Evolutionary conservation across 2,329 filamentous ascomycete species (phyloP).

Genomic region (Aureobasidium sp.): DNA sequence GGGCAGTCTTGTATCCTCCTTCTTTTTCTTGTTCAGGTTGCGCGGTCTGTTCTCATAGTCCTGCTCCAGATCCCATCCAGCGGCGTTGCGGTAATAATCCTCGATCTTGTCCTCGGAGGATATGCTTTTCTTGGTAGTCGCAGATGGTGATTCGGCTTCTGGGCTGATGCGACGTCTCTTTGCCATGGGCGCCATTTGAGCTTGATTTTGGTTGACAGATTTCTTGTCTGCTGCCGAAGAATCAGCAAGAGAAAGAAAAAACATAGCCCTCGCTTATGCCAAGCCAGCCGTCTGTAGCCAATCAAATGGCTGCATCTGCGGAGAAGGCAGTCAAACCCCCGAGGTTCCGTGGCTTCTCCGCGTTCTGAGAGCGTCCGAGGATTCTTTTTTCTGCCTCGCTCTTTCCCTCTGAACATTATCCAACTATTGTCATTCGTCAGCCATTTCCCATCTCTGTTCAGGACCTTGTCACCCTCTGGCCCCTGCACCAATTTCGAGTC

Average conservation of each 20-base stretch:
- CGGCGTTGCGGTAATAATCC: constrained; percentile 50
- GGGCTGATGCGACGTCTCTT: constrained; percentile 49
- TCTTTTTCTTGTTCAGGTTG: constrained; percentile 66
- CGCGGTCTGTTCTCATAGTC: constrained; percentile 77
- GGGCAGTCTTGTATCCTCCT: constrained; percentile 69
- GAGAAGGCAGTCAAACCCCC: constrained; percentile 6
- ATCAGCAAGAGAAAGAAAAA: constrained; percentile 8
- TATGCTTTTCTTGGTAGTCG: constrained; percentile 23
- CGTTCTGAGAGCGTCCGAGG: not conserved
- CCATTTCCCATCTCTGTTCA: not conserved
- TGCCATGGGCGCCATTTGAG: constrained; percentile 40
- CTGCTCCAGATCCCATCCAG: constrained; percentile 86
- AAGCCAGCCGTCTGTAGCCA: not conserved
- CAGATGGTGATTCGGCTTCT: constrained; percentile 29
- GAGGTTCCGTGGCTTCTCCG: not conserved
- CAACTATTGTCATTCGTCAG: not conserved
- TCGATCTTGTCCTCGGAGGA: constrained; percentile 21
- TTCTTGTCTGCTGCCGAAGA: not conserved
- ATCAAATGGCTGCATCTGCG: constrained; percentile 9
- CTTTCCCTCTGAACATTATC: not conserved
- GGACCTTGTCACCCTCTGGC: too few relatives aligned
- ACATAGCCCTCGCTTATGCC: not conserved
- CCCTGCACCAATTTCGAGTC: not conserved
- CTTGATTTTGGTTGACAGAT: not conserved
- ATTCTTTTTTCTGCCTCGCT: constrained; percentile 12